These are phyloP conservation scores for Physcomitrellopsis africana DNA, from an alignment of 225 moss, liverwort and hornwort genomes.

Conservation along the genomic window DNA sequence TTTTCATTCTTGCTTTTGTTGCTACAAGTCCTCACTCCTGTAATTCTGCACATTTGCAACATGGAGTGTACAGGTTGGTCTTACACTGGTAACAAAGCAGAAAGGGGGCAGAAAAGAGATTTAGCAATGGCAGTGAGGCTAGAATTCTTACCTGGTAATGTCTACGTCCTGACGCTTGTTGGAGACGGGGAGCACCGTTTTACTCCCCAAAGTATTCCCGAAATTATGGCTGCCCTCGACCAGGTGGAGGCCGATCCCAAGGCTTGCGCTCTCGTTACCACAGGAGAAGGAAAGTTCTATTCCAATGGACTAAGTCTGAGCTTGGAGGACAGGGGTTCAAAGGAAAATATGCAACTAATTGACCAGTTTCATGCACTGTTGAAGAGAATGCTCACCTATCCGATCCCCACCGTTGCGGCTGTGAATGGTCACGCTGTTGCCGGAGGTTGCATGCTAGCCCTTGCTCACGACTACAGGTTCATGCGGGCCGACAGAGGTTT, in stretches of 20 bases:
- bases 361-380: conserved; percentile 64
- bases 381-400: conserved; percentile 73
- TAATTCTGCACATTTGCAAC: neutral
- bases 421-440: conserved; percentile 93
- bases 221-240: conserved; percentile 73
- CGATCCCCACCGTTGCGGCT: conserved; percentile 82
- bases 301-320: conserved; percentile 81
- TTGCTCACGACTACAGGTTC: conserved; percentile 86
- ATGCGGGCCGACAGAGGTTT: conserved; percentile 91
- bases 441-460: conserved; percentile 88
- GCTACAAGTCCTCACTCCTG: conserved; percentile 12
- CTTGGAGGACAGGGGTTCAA: conserved; percentile 46
- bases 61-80: neutral
- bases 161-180: conserved; percentile 67
- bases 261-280: conserved; percentile 69
- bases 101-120: neutral
- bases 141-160: conserved; percentile 46
- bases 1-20: conserved; percentile 4
- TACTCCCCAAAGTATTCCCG: conserved; percentile 59
- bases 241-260: conserved; percentile 76
- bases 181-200: conserved; percentile 78
- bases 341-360: conserved; percentile 56
- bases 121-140: conserved; percentile 59
- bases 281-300: conserved; percentile 81
- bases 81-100: neutral